Percentiles rank a stretch among this genome's conserved stretches.
phyloP scores from a whole-genome alignment of 2,329 filamentous ascomycete species.

The Fusarium brachygibbosum region DNA sequence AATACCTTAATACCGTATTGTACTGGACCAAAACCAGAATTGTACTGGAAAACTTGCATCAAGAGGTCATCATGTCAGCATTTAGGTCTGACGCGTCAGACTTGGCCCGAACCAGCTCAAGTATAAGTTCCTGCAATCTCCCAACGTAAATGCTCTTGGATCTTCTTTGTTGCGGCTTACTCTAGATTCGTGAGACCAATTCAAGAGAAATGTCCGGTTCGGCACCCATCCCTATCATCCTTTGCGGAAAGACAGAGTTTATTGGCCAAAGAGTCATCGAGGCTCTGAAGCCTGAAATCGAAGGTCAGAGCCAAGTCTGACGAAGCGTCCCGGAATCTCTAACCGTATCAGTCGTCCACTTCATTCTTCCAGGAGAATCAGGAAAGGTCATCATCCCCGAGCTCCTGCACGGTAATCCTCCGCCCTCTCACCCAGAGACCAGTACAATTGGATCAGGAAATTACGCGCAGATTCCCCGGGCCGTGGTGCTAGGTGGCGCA shows the following conservation, averaged over 20 bases:
- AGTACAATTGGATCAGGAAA: slow-evolving; percentile 27
- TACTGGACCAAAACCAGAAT: too few species aligned
- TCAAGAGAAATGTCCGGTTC: neutral
- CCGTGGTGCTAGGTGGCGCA: slow-evolving; percentile 20
- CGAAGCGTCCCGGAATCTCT: fast-evolving
- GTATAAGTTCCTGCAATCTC: neutral
- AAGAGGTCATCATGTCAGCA: neutral
- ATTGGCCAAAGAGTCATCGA: slow-evolving; percentile 23
- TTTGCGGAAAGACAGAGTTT: slow-evolving; percentile 35
- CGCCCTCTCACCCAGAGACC: slow-evolving; percentile 2
- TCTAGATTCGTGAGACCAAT: neutral
- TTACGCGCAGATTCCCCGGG: neutral
- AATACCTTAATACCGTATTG: fast-evolving
- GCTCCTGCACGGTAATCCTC: neutral
- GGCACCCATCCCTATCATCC: slow-evolving; percentile 22
- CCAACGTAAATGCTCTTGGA: fast-evolving
- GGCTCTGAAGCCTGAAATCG: slow-evolving; percentile 31
- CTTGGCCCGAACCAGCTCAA: neutral
- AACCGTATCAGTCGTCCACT: slow-evolving; percentile 18
- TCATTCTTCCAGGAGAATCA: slow-evolving; percentile 28
- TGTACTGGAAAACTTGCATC: neutral
- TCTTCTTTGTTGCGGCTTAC: fast-evolving
- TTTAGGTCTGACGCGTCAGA: neutral
- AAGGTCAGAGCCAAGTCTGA: slow-evolving; percentile 3
- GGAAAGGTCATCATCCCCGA: slow-evolving; percentile 24